phyloP scores from a whole-genome alignment of 176 grass and related monocot species.

The Phyllostachys edulis region DNA sequence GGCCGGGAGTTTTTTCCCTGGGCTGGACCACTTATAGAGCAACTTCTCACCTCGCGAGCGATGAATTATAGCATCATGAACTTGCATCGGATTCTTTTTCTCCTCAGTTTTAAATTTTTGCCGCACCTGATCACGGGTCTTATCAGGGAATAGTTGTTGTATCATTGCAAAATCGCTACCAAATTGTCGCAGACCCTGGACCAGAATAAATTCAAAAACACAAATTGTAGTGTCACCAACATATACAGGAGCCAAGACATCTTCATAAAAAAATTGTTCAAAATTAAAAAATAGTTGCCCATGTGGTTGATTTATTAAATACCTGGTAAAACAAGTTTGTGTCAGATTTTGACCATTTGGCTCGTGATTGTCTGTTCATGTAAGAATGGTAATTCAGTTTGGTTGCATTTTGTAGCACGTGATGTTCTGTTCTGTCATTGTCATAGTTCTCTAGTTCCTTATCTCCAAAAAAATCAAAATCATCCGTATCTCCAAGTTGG shows the following conservation, averaged over 20 bases:
- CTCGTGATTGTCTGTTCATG: slow-evolving; percentile 50
- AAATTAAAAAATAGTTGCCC: slow-evolving; percentile 1
- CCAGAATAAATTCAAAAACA: slow-evolving; percentile 29
- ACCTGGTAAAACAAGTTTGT: slow-evolving; percentile 88
- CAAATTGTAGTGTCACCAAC: slow-evolving; percentile 13
- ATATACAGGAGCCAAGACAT: slow-evolving; percentile 5
- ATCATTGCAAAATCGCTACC: slow-evolving; percentile 96
- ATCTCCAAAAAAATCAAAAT: slow-evolving; percentile 43
- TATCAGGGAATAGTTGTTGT: slow-evolving; percentile 78
- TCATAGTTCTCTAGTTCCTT: slow-evolving; percentile 30
- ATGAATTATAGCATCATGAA: slow-evolving; percentile 72
- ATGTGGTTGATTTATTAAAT: slow-evolving; percentile 39
- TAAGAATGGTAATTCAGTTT: slow-evolving; percentile 95
- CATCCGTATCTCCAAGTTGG: slow-evolving; percentile 22
- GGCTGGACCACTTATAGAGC: background rate
- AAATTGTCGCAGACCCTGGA: slow-evolving; percentile 87
- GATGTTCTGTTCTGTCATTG: slow-evolving; percentile 23
- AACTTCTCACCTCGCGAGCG: slow-evolving; percentile 51
- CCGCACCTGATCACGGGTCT: slow-evolving; percentile 71
- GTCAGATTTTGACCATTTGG: slow-evolving; percentile 83
- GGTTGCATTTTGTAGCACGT: slow-evolving; percentile 13
- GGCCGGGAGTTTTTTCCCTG: no score
- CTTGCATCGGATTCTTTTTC: slow-evolving; percentile 59
- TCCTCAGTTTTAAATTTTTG: slow-evolving; percentile 85
- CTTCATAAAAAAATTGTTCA: background rate